These are phyloP conservation scores for Eudorina sp. DNA, from an alignment of 139 green algal species.

Conservation along the genomic window DNA sequence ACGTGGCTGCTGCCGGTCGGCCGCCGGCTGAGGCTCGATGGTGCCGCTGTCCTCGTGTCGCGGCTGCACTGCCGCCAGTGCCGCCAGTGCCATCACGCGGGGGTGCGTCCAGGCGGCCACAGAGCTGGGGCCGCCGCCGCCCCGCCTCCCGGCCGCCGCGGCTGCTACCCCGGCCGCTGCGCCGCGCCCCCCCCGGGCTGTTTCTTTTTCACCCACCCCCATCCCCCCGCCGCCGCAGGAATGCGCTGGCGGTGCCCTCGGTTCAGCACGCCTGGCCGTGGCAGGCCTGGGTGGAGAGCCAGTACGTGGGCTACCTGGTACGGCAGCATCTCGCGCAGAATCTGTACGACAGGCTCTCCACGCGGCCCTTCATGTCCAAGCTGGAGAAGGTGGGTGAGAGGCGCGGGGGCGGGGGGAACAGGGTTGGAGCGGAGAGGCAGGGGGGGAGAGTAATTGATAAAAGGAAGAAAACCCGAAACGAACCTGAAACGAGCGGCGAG, in stretches of 20 bases:
- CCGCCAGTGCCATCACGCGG: too few species aligned
- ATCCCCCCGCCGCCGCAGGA: constrained; percentile 36
- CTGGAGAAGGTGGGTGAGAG: constrained; percentile 93
- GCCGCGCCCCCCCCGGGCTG: not conserved
- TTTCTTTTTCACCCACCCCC: not conserved
- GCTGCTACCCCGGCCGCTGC: too few species aligned
- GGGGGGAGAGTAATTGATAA: not conserved
- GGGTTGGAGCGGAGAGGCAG: not conserved
- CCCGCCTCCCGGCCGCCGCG: too few species aligned
- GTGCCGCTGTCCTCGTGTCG: too few species aligned
- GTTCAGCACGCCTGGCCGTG: constrained; percentile 83
- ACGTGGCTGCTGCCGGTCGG: too few species aligned
- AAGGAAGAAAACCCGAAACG: too few species aligned
- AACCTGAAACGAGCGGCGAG: too few species aligned
- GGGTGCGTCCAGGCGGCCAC: too few species aligned
- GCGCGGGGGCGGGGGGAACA: not conserved
- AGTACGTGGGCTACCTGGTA: constrained; percentile 82
- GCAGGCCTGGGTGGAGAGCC: constrained; percentile 81
- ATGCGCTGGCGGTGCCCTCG: constrained; percentile 58
- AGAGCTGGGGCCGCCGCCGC: too few species aligned
- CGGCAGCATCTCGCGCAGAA: constrained; percentile 90
- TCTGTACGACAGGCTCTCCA: constrained; percentile 92
- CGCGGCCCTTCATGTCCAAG: constrained; percentile 92
- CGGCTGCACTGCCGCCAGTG: too few species aligned
- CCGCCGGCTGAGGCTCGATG: too few species aligned